Conservation (phyloP, 306 rosid species). For the Vigna mungo region DNA sequence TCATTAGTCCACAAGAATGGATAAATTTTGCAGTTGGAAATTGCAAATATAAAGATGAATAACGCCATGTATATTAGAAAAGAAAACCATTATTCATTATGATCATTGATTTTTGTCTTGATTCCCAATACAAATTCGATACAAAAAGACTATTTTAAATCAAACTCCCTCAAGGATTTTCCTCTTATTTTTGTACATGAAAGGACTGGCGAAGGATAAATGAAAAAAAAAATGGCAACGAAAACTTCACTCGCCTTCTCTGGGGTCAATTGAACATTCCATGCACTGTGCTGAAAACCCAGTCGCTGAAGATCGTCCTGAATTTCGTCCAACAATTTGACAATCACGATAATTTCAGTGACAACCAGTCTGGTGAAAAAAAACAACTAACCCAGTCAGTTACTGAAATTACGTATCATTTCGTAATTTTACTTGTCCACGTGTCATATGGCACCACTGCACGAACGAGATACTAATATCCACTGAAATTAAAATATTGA, state of each 20-base stretch:
- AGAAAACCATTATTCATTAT: not conserved
- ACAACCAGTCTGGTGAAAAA: constrained; percentile 18
- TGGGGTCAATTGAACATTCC: constrained; percentile 14
- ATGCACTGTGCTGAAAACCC: constrained; percentile 30
- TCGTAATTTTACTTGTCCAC: not conserved
- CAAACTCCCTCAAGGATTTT: not conserved
- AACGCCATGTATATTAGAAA: not conserved
- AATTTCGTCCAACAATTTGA: constrained; percentile 27
- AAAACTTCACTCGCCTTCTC: constrained; percentile 37
- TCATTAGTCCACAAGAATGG: too few species aligned
- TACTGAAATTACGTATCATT: constrained; percentile 23
- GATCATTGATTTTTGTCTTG: not conserved
- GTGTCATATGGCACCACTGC: not conserved
- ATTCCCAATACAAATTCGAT: constrained; percentile 23
- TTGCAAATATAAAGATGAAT: too few species aligned
- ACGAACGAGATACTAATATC: not conserved
- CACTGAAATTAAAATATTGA: not conserved
- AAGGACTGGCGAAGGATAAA: not conserved
- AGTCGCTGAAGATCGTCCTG: constrained; percentile 26
- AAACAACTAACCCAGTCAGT: not conserved
- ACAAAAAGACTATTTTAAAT: constrained; percentile 13
- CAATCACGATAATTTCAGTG: constrained; percentile 10
- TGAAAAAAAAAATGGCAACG: constrained; percentile 8
- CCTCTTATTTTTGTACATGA: constrained; percentile 33
- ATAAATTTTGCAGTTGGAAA: too few species aligned